Conservation (phyloP, 331 rosid species). For the Dryas integrifolia region DNA sequence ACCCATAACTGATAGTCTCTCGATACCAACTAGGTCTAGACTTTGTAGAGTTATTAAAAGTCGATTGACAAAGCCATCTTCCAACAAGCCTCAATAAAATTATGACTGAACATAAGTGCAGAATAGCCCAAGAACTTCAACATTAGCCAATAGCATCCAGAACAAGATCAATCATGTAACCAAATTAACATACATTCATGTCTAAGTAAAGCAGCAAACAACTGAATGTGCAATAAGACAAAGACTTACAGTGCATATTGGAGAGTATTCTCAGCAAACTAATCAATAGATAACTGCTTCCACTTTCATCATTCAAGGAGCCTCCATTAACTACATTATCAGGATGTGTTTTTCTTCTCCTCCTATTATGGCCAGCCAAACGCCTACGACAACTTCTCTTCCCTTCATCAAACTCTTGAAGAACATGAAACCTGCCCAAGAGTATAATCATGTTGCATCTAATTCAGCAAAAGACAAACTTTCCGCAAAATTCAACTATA, state of each 20-base stretch:
- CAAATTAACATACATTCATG: background rate
- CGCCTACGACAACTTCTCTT: conserved; percentile 93
- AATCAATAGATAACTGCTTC: conserved; percentile 64
- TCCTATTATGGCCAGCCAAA: conserved; percentile 81
- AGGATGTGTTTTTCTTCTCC: conserved; percentile 69
- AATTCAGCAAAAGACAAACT: conserved; percentile 6
- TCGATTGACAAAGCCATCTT: background rate
- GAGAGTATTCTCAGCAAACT: conserved; percentile 73
- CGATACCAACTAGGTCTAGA: background rate
- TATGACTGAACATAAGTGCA: background rate
- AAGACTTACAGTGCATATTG: conserved; percentile 66
- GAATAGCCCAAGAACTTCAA: background rate
- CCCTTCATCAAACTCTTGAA: conserved; percentile 86
- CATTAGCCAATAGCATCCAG: background rate
- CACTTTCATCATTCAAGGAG: conserved; percentile 54
- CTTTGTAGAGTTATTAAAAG: background rate
- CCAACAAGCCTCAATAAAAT: background rate
- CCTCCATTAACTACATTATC: conserved; percentile 52
- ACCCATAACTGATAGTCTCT: conserved; percentile 7
- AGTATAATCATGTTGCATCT: conserved; percentile 24
- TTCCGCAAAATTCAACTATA: conserved; percentile 2
- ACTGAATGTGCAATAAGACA: conserved; percentile 14
- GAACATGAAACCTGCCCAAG: conserved; percentile 73
- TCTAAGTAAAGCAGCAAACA: conserved; percentile 11
- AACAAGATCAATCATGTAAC: background rate